These are phyloP conservation scores for Saccharomyces paradoxus DNA, from an alignment of 805 yeast genomes.

Conservation along the genomic window DNA sequence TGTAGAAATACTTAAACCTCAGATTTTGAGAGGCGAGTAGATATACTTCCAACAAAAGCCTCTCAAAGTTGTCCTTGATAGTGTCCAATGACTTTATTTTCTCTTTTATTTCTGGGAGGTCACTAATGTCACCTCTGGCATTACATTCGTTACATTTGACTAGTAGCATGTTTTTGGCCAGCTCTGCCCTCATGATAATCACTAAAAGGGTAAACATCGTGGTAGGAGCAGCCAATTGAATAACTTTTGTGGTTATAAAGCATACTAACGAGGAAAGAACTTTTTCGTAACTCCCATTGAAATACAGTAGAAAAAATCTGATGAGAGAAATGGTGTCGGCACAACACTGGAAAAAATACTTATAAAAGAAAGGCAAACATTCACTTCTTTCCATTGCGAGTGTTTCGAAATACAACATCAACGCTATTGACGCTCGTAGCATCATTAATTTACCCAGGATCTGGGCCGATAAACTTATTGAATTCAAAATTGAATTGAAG, in stretches of 20 bases:
- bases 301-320: conserved; percentile 8
- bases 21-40: conserved; percentile 11
- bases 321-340: conserved; percentile 7
- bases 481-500: conserved; percentile 1
- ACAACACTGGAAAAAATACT: conserved; percentile 11
- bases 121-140: background rate
- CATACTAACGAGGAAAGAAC: conserved; percentile 7
- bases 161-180: conserved; percentile 9
- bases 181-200: conserved; percentile 12
- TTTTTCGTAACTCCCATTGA: conserved; percentile 8
- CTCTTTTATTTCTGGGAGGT: conserved; percentile 1
- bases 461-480: conserved; percentile 10
- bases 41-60: conserved; percentile 9
- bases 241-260: conserved; percentile 10
- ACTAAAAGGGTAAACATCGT: conserved; percentile 12
- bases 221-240: conserved; percentile 14
- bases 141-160: conserved; percentile 2
- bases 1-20: conserved; percentile 16
- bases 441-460: conserved; percentile 11
- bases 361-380: conserved; percentile 7
- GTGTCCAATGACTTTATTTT: conserved; percentile 9
- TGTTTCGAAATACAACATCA: conserved; percentile 16
- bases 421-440: conserved; percentile 13
- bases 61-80: conserved; percentile 12
- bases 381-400: conserved; percentile 3